Base-by-base conservation (phyloP, 202 grass and related monocot species). In the Saccharum hybrid region DNA sequence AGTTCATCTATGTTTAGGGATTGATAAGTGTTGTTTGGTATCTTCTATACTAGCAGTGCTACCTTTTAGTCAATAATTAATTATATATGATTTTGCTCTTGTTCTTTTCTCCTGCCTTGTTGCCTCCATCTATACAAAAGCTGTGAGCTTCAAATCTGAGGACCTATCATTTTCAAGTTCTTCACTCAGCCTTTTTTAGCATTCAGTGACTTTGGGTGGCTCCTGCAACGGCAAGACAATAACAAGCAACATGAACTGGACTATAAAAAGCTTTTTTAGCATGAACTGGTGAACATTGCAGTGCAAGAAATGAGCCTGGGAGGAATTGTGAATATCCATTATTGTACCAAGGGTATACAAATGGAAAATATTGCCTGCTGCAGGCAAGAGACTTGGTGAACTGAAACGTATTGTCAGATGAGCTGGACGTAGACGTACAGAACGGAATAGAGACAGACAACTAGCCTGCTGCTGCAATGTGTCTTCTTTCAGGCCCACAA, bases 1-100 rank as follows among this genome's bases (percentile, higher is more conserved):
- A 92, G 92, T 94, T 86, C 81, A 86, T 92, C 90, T 85, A 80
- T 87, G 90, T 87, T 82, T 92, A 94, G 92, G 87, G 83, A 83
- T 87, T 83, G 80, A 82, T 87, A 88, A 88, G 56, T 85, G 75
- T 28, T 74, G 72, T 83, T 63, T 94, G 68, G 76, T 85, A 83
- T 74, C 71, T 88, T 40, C 48, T 83, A 85, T 83, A 92, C 86
- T 85, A 64, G 60, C 51, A 62, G 41, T 65, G 36, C 45, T 69
- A 57, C 72, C 52, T 75, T 75, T 57, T 90, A 87, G 80, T 38
- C 10, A 72, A 75, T 80, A 70, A 84, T 63, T 68, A 61, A 40
- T 68, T 26, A 41, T 68, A 68, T 80, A 15, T 37, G 30, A 21
- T 51, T 65, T 30, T 30, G 22, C 36, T 48, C 79, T 49, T 80